Percentiles rank a stretch among this genome's conserved stretches.
These are phyloP conservation scores for Pseudopithomyces maydicus DNA, from an alignment of 2,329 filamentous ascomycete genomes.

Conservation along the genomic window DNA sequence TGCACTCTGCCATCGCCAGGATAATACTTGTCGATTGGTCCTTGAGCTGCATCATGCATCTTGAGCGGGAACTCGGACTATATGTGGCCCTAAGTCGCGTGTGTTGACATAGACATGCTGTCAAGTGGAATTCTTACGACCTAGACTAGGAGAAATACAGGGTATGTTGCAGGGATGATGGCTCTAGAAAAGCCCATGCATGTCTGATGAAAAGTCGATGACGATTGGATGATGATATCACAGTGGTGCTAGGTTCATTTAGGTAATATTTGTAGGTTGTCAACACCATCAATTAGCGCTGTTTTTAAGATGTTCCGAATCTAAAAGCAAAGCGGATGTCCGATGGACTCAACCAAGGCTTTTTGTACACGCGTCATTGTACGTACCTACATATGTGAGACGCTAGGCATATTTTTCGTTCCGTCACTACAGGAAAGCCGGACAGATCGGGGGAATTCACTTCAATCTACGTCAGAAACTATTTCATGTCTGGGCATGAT, in stretches of 20 bases:
- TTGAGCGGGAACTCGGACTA: neutral
- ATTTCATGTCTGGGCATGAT: too few relatives aligned
- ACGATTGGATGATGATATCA: neutral
- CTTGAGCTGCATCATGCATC: constrained; percentile 1
- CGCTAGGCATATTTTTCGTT: too few relatives aligned
- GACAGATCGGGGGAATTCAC: too few relatives aligned
- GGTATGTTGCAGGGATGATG: neutral
- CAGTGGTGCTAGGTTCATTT: neutral
- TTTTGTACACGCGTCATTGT: too few relatives aligned
- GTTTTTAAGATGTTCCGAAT: neutral
- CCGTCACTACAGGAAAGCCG: too few relatives aligned
- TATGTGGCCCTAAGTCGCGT: neutral
- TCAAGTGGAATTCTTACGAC: neutral
- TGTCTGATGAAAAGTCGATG: neutral
- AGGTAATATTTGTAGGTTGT: neutral
- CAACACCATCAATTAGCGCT: neutral
- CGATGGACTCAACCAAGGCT: neutral
- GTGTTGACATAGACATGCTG: constrained; percentile 1
- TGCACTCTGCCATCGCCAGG: neutral
- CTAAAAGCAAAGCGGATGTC: neutral
- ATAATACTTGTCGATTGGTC: neutral
- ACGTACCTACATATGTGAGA: too few relatives aligned
- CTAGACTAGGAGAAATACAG: neutral
- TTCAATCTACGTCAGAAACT: too few relatives aligned
- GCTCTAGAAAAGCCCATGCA: neutral